Conservation (phyloP, 805 yeast species). For the Kregervanrija pseudodelftensis region DNA sequence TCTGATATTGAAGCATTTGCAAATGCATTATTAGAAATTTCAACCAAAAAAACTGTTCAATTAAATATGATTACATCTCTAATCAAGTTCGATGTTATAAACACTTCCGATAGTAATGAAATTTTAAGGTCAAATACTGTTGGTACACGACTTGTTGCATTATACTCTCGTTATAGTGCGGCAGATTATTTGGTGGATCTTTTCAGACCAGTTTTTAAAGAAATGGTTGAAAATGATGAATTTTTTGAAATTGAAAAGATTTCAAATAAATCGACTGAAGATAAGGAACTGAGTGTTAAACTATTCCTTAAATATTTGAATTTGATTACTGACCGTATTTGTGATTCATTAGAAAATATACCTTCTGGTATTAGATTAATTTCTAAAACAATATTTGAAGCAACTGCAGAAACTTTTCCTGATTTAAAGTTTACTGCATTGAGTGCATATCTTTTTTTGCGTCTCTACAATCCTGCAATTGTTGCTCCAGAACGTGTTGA, state of each 20-base stretch:
- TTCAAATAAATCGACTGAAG: slow-evolving; percentile 23
- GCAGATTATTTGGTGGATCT: slow-evolving; percentile 45
- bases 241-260: slow-evolving; percentile 46
- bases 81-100: slow-evolving; percentile 54
- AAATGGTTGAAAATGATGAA: slow-evolving; percentile 41
- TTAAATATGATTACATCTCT: slow-evolving; percentile 44
- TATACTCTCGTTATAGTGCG: slow-evolving; percentile 66
- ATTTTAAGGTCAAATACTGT: slow-evolving; percentile 76
- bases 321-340: slow-evolving; percentile 52
- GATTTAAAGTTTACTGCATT: slow-evolving; percentile 64
- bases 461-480: slow-evolving; percentile 82
- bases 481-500: slow-evolving; percentile 69
- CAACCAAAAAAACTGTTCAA: slow-evolving; percentile 33
- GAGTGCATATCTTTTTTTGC: slow-evolving; percentile 78
- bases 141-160: slow-evolving; percentile 68
- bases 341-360: slow-evolving; percentile 44
- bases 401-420: slow-evolving; percentile 57
- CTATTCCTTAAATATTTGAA: slow-evolving; percentile 51
- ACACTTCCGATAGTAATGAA: slow-evolving; percentile 58
- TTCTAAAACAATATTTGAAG: slow-evolving; percentile 54
- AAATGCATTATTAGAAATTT: slow-evolving; percentile 51
- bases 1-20: slow-evolving; percentile 68
- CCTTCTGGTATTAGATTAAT: slow-evolving; percentile 71
- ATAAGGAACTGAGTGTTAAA: slow-evolving; percentile 34
- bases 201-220: slow-evolving; percentile 49